Base-by-base conservation (phyloP, 2,329 filamentous ascomycete species). In the Xylogone sp. region DNA sequence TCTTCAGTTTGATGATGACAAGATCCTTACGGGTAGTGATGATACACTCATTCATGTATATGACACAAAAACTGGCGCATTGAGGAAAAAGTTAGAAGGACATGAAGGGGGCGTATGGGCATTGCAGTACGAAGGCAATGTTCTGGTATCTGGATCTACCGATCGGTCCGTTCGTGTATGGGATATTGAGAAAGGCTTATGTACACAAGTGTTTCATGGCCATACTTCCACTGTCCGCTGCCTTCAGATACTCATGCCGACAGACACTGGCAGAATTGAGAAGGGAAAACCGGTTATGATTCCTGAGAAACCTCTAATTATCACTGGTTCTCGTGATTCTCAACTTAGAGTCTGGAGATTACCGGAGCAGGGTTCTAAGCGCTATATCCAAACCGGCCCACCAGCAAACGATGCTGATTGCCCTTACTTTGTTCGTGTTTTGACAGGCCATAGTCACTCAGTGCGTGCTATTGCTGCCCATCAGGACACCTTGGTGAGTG, bases 41-140 rank as follows among this genome's bases (percentile, higher is more conserved):
- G 94, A 99, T 66, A 96, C 92, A 3, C 86, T 97, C 56, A 99
- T 99, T 63, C 92, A 99, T 62, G 91, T 99, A 27, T 99, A 97
- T 68, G 92, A 97, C 65, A 97, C 94, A 12, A 95, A 94, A 71
- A 97, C 92, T 0, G 94, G 94, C 53, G 87, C 87, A 57, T 73
- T 96, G 31, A 83, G 88, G 45, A 90, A 84, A 64, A 90, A 87
- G 57, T 82, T 99, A 2, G 87, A 92, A 63, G 94, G 94, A 2
- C 94, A 99, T 61, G 94, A 99, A 69, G 94, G 94, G 29, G 94
- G 94, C 44, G 94, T 99, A 1, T 99, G 94, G 94, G 94, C 94
- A 24, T 73, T 99, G 49, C 92, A 97, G 68, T 99, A 97, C 66
- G 87, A 97, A 65, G 93, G 92, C 47, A 97, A 97, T 65, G 90